Conservation (phyloP, 108 stramenopile species). For the Cylindrotheca fusiformis region DNA sequence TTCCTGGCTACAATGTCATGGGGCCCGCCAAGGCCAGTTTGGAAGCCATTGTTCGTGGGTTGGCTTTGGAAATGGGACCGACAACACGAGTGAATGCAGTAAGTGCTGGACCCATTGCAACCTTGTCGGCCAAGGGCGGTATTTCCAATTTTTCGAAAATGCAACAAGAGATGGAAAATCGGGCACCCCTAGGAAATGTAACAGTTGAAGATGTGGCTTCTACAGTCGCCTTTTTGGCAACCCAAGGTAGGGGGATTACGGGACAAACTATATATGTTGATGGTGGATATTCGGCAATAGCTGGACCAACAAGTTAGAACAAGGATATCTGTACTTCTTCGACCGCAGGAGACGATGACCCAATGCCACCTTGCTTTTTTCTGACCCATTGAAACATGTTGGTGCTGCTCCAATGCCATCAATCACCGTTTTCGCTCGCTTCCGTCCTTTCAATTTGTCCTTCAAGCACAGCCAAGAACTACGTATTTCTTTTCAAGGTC, state of each 20-base stretch:
- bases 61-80: constrained; percentile 48
- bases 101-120: constrained; percentile 59
- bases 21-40: constrained; percentile 71
- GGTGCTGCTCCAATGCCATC: too few relatives aligned
- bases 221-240: constrained; percentile 38
- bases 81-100: constrained; percentile 56
- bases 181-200: constrained; percentile 43
- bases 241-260: constrained; percentile 37
- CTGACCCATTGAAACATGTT: too few relatives aligned
- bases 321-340: too few relatives aligned
- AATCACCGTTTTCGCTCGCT: too few relatives aligned
- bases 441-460: too few relatives aligned
- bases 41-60: constrained; percentile 44
- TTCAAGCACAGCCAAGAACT: too few relatives aligned
- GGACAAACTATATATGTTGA: constrained; percentile 66
- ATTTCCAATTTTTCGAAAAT: constrained; percentile 49
- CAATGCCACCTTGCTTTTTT: too few relatives aligned
- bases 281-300: constrained; percentile 55
- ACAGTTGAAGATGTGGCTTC: constrained; percentile 51
- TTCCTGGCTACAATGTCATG: constrained; percentile 62
- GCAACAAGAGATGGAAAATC: constrained; percentile 23
- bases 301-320: constrained; percentile 21
- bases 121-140: constrained; percentile 52
- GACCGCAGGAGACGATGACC: too few relatives aligned
- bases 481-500: too few relatives aligned